Evolutionary conservation across 768 basidiomycete genomes (phyloP).

Genomic region (Leccinum longicurvipes): DNA sequence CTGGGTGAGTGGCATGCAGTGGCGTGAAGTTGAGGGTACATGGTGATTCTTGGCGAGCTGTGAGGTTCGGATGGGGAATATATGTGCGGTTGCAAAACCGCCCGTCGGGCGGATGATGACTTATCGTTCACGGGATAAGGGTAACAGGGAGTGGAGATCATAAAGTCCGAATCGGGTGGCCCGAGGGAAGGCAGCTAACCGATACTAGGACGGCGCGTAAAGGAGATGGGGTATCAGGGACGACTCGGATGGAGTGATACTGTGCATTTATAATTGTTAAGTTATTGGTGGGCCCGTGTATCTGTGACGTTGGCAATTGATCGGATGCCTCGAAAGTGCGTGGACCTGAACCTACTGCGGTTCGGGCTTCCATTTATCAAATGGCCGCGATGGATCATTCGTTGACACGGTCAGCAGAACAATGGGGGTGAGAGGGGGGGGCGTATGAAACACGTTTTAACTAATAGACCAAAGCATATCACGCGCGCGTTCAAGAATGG

Average conservation of each 20-base stretch:
- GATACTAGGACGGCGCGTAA: constrained; percentile 14
- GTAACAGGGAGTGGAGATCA: constrained; percentile 32
- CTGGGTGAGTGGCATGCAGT: constrained; percentile 19
- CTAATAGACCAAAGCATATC: constrained; percentile 13
- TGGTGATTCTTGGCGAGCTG: constrained; percentile 17
- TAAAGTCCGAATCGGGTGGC: constrained; percentile 24
- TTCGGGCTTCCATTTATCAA: constrained; percentile 34
- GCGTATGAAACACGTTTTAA: constrained; percentile 33
- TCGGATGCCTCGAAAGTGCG: constrained; percentile 30
- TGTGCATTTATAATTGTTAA: constrained; percentile 27
- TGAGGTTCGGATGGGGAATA: constrained; percentile 28
- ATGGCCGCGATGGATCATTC: constrained; percentile 28
- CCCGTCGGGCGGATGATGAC: constrained; percentile 21
- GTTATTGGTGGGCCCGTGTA: constrained; percentile 12
- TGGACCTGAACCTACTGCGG: constrained; percentile 28
- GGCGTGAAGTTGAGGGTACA: constrained; percentile 27
- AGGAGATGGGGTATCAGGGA: constrained; percentile 30
- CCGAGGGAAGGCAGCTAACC: constrained; percentile 15
- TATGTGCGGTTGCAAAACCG: constrained; percentile 29
- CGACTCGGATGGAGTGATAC: constrained; percentile 17
- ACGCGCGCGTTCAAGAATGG: constrained; percentile 23
- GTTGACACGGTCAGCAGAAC: constrained; percentile 18
- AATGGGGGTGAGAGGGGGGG: constrained; percentile 23
- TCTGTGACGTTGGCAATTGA: constrained; percentile 30
- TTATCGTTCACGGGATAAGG: constrained; percentile 24